Evolutionary conservation across 495 filamentous ascomycete genomes (phyloP), one percentile per base, ranked within the genome.

Genomic region (Barbatosphaeria neglecta): DNA sequence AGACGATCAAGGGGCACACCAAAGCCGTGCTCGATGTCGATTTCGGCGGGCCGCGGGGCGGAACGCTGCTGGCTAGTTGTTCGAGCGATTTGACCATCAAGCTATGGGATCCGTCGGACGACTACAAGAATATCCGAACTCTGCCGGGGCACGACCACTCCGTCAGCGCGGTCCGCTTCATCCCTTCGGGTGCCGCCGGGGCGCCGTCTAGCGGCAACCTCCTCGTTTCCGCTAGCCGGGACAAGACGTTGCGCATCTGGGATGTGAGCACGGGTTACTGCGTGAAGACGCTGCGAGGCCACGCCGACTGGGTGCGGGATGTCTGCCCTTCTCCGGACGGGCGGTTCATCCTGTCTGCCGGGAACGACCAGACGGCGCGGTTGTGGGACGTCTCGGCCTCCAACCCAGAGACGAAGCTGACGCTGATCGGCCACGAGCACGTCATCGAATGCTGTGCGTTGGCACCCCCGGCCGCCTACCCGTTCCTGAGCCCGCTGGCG

Each of bases 71-170:
- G 37, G 92, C 90, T 15, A 92, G 86, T 4, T 96, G 92, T 65
- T 87, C 82, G 16, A 84, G 82, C 43, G 92, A 96, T 56, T 69
- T 96, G 3, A 94, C 87, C 1, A 95, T 96, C 66, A 98, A 96
- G 59, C 63, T 98, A 7, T 98, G 92, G 92, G 90, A 96, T 48
- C 92, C 92, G 2, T 80, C 76, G 18, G 85, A 95, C 55, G 87
- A 93, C 35, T 96, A 97, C 68, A 93, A 95, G 55, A 95, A 95
- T 57, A 90, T 95, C 47, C 78, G 90, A 35, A 98, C 90, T 0
- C 75, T 98, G 4, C 82, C 83, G 1, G 92, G 92, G 7, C 92
- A 98, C 62, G 92, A 98, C 53, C 90, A 96, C 60, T 85, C 79
- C 46, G 84, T 97, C 40, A 88, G 83, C 45, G 82, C 86, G 9